phyloP scores from a whole-genome alignment of 2,329 filamentous ascomycete species.

The Sporothrix humicola region DNA sequence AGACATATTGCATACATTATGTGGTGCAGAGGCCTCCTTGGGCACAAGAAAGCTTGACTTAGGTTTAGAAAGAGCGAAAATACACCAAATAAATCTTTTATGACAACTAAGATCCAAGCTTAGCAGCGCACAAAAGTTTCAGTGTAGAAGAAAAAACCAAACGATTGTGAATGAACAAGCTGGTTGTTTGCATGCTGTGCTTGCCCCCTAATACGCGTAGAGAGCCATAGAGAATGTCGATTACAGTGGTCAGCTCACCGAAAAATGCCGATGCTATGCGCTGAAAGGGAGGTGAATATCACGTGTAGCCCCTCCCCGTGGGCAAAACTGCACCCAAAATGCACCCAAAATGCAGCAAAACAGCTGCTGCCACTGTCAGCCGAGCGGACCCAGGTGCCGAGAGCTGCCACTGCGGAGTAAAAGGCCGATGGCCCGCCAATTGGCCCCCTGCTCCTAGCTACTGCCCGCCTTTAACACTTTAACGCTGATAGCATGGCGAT shows the following conservation, averaged over 20 bases:
- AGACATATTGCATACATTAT: too few relatives aligned
- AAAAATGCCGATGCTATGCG: slow-evolving; percentile 30
- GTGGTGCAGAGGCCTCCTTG: background rate
- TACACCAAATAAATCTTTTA: background rate
- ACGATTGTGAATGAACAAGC: too few relatives aligned
- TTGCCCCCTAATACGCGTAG: background rate
- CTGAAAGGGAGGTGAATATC: slow-evolving; percentile 8
- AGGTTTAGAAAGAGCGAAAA: background rate
- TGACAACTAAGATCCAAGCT: background rate
- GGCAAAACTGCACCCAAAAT: slow-evolving; percentile 7
- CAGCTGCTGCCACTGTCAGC: background rate
- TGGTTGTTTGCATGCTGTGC: too few relatives aligned
- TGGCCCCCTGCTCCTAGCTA: background rate
- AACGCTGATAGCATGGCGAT: slow-evolving; percentile 12
- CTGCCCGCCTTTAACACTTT: background rate
- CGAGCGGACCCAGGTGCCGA: slow-evolving; percentile 13
- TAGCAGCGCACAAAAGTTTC: background rate
- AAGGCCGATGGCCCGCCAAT: background rate
- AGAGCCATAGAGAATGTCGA: background rate
- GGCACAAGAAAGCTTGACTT: background rate
- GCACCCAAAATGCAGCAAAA: background rate
- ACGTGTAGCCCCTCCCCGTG: slow-evolving; percentile 29
- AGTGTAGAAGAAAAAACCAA: too few relatives aligned
- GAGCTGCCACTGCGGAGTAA: slow-evolving; percentile 14
- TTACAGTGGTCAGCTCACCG: background rate